These are phyloP conservation scores for Solanum chaucha DNA, from an alignment of 257 asterid species.

Conservation along the genomic window DNA sequence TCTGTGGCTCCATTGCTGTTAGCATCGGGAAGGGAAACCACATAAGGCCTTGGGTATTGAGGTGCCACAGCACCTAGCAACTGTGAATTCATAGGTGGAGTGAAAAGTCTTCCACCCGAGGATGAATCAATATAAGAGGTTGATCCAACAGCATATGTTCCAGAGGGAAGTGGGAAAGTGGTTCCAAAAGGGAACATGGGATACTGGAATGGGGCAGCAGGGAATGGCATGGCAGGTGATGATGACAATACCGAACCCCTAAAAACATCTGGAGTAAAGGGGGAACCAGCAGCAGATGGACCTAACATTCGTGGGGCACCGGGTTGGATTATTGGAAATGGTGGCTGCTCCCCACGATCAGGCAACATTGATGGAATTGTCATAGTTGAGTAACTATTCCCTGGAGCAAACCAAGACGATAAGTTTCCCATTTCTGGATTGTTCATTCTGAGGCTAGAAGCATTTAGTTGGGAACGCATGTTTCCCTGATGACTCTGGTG, in stretches of 20 bases:
- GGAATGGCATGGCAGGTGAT: conserved; percentile 32
- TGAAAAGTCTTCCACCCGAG: conserved; percentile 35
- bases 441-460: conserved; percentile 29
- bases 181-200: conserved; percentile 20
- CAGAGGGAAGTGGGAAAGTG: conserved; percentile 18
- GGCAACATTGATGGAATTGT: conserved; percentile 48
- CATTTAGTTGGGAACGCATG: conserved; percentile 31
- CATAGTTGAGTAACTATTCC: conserved; percentile 42
- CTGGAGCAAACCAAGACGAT: conserved; percentile 69
- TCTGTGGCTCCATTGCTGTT: conserved; percentile 33
- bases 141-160: conserved; percentile 30
- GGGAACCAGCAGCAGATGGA: conserved; percentile 4
- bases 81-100: conserved; percentile 37
- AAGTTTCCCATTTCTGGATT: conserved; percentile 39
- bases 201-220: conserved; percentile 24
- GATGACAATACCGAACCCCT: conserved; percentile 33
- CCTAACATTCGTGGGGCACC: conserved; percentile 49
- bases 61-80: conserved; percentile 42
- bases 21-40: conserved; percentile 41
- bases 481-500: conserved; percentile 18
- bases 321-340: conserved; percentile 45
- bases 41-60: conserved; percentile 66
- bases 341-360: conserved; percentile 53
- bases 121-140: conserved; percentile 45
- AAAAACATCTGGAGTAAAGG: conserved; percentile 20